These are phyloP conservation scores for Parmelia sp. DNA, from an alignment of 495 filamentous ascomycete genomes.

Conservation along the genomic window DNA sequence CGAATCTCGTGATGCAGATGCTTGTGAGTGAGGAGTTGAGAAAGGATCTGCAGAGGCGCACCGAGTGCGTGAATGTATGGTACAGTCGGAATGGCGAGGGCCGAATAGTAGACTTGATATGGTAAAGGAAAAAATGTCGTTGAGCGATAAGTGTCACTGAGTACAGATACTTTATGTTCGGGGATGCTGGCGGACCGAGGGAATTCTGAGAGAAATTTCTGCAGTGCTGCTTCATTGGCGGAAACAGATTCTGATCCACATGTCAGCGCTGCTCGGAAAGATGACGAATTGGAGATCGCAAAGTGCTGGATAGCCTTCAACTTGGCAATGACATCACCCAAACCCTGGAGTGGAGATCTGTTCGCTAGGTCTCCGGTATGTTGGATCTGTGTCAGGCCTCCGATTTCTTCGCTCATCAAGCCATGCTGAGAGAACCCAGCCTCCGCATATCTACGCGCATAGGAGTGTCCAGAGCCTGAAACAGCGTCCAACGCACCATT, in stretches of 20 bases:
- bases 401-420: constrained; percentile 69
- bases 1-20: constrained; percentile 96
- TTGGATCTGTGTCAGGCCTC: constrained; percentile 80
- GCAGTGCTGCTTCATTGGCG: constrained; percentile 65
- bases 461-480: constrained; percentile 79
- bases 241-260: constrained; percentile 65
- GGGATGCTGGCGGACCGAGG: constrained; percentile 34
- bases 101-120: constrained; percentile 94
- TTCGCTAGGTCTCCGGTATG: constrained; percentile 66
- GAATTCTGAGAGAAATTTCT: constrained; percentile 61
- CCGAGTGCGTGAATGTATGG: constrained; percentile 71
- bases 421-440: constrained; percentile 67
- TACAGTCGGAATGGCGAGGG: constrained; percentile 70
- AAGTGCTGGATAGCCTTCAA: constrained; percentile 79
- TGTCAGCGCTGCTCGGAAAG: constrained; percentile 74
- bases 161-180: constrained; percentile 28
- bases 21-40: constrained; percentile 93
- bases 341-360: constrained; percentile 48
- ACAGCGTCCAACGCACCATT: constrained; percentile 89
- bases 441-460: constrained; percentile 73
- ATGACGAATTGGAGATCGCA: constrained; percentile 52
- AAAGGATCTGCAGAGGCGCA: constrained; percentile 77
- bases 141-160: constrained; percentile 34
- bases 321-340: constrained; percentile 72
- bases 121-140: constrained; percentile 90